A percentile compares a stretch with the other conserved stretches of the same genome.
These are phyloP conservation scores for Penicillium nordicum DNA, from an alignment of 2,329 filamentous ascomycete species.

Conservation along the genomic window DNA sequence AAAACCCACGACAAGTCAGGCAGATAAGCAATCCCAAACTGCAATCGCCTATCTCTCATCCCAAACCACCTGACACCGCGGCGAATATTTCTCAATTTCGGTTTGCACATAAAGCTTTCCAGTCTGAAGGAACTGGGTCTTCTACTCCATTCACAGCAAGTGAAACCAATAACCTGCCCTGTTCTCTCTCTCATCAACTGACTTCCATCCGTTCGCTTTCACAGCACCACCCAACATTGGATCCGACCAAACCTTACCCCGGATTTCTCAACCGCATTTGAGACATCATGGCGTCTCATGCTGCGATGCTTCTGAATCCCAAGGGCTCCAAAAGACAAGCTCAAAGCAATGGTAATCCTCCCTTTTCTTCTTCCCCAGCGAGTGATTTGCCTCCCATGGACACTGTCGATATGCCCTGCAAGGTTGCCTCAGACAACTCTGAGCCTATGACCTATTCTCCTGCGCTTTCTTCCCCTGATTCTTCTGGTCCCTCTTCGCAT, in stretches of 20 bases:
- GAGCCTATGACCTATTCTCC: background rate
- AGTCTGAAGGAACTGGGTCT: background rate
- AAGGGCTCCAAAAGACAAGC: slow-evolving; percentile 40
- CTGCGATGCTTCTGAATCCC: slow-evolving; percentile 45
- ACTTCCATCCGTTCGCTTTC: slow-evolving; percentile 1
- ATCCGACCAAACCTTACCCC: slow-evolving; percentile 10
- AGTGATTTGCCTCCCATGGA: background rate
- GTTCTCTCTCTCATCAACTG: background rate
- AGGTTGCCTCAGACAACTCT: background rate
- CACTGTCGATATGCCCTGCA: background rate
- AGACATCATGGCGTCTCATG: slow-evolving; percentile 38
- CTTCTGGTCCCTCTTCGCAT: slow-evolving; percentile 7
- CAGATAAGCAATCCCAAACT: background rate
- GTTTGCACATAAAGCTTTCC: background rate
- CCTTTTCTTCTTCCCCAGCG: slow-evolving; percentile 6
- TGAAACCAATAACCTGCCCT: background rate
- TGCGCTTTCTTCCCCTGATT: background rate
- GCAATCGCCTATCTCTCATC: background rate
- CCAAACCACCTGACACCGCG: background rate
- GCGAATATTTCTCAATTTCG: background rate
- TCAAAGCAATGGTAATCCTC: slow-evolving; percentile 34
- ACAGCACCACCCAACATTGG: background rate
- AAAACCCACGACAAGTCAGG: background rate
- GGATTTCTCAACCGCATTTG: background rate
- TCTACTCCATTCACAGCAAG: background rate